Conservation (phyloP, 2,329 filamentous ascomycete genomes). For the Monilinia fructicola region DNA sequence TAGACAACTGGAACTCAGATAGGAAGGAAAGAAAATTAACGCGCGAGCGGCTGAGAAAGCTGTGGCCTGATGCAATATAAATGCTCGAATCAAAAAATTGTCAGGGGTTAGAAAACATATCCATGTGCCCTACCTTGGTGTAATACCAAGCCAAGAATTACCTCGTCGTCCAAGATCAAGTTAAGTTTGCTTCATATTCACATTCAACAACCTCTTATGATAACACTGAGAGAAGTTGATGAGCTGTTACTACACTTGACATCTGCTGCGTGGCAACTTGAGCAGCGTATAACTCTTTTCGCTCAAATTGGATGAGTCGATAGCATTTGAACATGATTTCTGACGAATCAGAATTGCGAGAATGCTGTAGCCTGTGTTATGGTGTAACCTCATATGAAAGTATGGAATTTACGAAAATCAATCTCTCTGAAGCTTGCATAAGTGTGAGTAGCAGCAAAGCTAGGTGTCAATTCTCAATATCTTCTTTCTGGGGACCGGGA, state of each 20-base stretch:
- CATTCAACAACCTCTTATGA: not conserved
- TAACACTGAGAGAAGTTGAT: not conserved
- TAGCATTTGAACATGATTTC: not conserved
- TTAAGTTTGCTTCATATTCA: not conserved
- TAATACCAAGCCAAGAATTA: not conserved
- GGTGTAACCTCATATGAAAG: not conserved
- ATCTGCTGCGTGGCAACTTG: not conserved
- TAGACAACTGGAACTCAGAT: not conserved
- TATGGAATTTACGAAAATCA: not conserved
- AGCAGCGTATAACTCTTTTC: not conserved
- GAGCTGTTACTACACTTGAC: not conserved
- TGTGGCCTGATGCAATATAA: not conserved
- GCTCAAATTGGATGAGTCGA: not conserved
- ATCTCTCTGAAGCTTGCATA: not conserved
- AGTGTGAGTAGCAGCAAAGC: not conserved
- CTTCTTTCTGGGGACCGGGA: not conserved
- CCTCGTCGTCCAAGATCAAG: not conserved
- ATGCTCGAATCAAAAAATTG: not conserved
- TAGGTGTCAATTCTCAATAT: not conserved
- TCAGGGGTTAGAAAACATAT: not conserved
- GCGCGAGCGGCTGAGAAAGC: not conserved
- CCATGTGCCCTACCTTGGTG: not conserved
- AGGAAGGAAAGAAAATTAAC: not conserved
- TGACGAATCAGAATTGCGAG: not conserved
- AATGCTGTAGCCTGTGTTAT: conserved; percentile 1